phyloP scores from a whole-genome alignment of 2,329 filamentous ascomycete species.

The Alternaria rosae region DNA sequence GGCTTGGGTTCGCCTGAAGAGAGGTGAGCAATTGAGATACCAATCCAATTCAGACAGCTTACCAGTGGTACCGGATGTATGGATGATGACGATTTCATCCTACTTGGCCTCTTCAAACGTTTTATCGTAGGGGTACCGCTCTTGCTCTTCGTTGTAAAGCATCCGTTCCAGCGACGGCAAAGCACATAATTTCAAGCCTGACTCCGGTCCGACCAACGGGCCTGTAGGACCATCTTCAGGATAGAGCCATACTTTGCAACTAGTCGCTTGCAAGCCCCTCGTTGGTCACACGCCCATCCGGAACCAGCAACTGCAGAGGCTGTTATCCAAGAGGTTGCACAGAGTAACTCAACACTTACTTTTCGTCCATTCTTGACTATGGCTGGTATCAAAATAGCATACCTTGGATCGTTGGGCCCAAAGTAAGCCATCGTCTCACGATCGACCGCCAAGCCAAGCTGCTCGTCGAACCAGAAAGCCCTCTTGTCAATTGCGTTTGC shows the following conservation, averaged over 20 bases:
- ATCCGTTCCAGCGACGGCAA: not conserved
- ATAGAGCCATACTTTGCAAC: not conserved
- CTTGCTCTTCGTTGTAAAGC: not conserved
- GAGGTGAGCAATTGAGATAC: not conserved
- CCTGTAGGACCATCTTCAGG: not conserved
- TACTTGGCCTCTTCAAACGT: constrained; percentile 20
- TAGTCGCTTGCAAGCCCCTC: not conserved
- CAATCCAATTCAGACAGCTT: not conserved
- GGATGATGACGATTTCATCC: constrained; percentile 25
- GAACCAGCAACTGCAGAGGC: not conserved
- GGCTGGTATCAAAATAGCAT: constrained; percentile 1
- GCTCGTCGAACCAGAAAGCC: constrained; percentile 25
- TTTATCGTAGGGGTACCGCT: constrained; percentile 17
- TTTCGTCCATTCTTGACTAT: not conserved
- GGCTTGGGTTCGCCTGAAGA: not conserved
- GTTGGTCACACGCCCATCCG: not conserved
- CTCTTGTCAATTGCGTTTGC: constrained; percentile 21
- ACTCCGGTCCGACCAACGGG: not conserved
- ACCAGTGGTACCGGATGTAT: constrained; percentile 31
- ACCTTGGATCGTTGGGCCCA: constrained; percentile 16
- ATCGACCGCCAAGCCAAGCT: constrained; percentile 16
- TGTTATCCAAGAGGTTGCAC: not conserved
- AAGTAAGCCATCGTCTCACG: constrained; percentile 21
- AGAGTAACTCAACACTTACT: not conserved
- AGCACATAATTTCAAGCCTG: not conserved